Percentiles rank a stretch among this genome's conserved stretches.
Conservation (phyloP, 805 yeast species). For the Dipodascopsis tothii region DNA sequence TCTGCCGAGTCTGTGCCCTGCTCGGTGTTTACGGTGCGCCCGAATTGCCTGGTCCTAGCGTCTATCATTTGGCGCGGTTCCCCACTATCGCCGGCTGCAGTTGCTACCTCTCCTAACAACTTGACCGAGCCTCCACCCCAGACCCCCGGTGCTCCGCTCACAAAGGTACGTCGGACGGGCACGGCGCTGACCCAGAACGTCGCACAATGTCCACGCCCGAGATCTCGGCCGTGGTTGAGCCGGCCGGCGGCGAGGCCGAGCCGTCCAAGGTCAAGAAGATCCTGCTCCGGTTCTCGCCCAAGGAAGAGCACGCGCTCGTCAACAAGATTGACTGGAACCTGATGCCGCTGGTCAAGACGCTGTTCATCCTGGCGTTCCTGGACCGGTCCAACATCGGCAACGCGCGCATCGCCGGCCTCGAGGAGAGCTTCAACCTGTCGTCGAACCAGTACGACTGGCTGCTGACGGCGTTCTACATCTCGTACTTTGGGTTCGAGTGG, state of each 20-base stretch:
- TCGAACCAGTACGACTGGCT: slow-evolving; percentile 23
- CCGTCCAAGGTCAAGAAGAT: slow-evolving; percentile 5
- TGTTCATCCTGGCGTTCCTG: slow-evolving; percentile 43
- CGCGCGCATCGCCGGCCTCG: slow-evolving; percentile 48
- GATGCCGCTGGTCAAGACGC: slow-evolving; percentile 37
- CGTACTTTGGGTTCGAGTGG: slow-evolving; percentile 21
- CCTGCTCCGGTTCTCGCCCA: slow-evolving; percentile 13
- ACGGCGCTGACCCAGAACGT: too few species aligned
- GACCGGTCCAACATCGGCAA: slow-evolving; percentile 56
- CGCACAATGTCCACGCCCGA: not conserved
- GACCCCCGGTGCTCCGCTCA: too few species aligned
- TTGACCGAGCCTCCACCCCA: too few species aligned
- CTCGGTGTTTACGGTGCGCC: too few species aligned
- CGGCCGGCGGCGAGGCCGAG: slow-evolving; percentile 1
- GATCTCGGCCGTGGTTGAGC: not conserved
- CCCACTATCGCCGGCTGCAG: too few species aligned
- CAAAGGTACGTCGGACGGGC: too few species aligned
- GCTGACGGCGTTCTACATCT: slow-evolving; percentile 21
- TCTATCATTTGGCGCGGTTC: too few species aligned
- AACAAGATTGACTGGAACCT: slow-evolving; percentile 21
- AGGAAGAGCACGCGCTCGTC: slow-evolving; percentile 15
- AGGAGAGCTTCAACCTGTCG: slow-evolving; percentile 27
- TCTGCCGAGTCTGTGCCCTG: too few species aligned
- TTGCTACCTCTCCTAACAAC: too few species aligned
- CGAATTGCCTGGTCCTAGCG: too few species aligned